phyloP scores from a whole-genome alignment of 1,284 basidiomycete species.

The Ustilago nuda region DNA sequence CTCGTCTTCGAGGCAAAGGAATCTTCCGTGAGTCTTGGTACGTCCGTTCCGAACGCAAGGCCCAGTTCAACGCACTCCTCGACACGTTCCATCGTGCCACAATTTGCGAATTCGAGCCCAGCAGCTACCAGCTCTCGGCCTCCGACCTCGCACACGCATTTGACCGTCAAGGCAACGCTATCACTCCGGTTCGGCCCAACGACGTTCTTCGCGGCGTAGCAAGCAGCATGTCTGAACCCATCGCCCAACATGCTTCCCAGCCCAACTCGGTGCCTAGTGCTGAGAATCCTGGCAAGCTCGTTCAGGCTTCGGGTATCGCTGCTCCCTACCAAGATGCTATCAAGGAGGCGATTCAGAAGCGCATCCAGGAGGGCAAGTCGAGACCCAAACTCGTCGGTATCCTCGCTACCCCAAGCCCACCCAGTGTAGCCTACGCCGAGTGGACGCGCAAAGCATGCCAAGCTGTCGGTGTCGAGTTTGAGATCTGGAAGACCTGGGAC shows the following conservation, averaged over 20 bases:
- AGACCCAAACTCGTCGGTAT: conserved; percentile 88
- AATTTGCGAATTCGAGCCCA: conserved; percentile 49
- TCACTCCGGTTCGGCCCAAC: conserved; percentile 43
- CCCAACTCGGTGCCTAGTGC: conserved; percentile 40
- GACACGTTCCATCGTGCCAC: conserved; percentile 56
- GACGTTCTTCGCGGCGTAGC: conserved; percentile 53
- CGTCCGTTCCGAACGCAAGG: conserved; percentile 42
- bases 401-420: conserved; percentile 84
- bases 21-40: conserved; percentile 35
- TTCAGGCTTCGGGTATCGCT: conserved; percentile 62
- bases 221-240: conserved; percentile 54
- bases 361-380: conserved; percentile 51
- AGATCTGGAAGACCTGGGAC: conserved; percentile 71
- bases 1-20: conserved; percentile 46
- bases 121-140: conserved; percentile 41
- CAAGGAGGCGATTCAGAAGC: conserved; percentile 52
- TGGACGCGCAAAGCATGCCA: conserved; percentile 93
- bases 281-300: conserved; percentile 64
- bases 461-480: conserved; percentile 86
- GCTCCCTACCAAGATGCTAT: conserved; percentile 63
- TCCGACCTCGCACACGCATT: conserved; percentile 44
- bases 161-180: conserved; percentile 29
- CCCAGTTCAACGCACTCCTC: conserved; percentile 49
- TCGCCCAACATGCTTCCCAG: conserved; percentile 32
- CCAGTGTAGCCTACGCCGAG: conserved; percentile 90